Evolutionary conservation across 345 rosid genomes (phyloP).

Genomic region (Ailanthus altissimus): DNA sequence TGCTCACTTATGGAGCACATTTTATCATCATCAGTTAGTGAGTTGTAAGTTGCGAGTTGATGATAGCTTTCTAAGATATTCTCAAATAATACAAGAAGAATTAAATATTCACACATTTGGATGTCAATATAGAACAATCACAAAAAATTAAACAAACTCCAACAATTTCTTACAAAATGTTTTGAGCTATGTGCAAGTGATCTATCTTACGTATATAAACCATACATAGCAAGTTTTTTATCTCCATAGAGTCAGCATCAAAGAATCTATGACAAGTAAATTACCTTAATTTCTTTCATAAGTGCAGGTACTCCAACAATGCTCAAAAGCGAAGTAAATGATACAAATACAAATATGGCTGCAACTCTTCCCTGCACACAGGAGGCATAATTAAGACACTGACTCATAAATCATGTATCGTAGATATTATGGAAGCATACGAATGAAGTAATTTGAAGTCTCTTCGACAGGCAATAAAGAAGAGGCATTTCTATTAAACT

Average conservation of each 20-base stretch:
- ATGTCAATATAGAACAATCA: neutral
- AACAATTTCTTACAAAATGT: neutral
- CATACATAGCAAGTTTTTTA: neutral
- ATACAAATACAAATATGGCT: constrained; percentile 77
- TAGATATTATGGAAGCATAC: neutral
- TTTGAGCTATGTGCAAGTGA: neutral
- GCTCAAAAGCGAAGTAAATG: constrained; percentile 87
- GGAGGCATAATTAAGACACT: constrained; percentile 21
- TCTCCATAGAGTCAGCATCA: neutral
- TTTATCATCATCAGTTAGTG: neutral
- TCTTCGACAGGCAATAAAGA: neutral
- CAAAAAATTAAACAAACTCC: neutral
- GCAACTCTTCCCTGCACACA: constrained; percentile 80
- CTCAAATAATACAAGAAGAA: neutral
- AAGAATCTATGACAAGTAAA: constrained; percentile 3
- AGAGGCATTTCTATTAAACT: neutral
- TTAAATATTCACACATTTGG: neutral
- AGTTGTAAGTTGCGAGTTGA: too few species aligned
- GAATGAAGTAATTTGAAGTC: neutral
- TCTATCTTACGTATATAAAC: neutral
- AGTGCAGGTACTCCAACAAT: constrained; percentile 80
- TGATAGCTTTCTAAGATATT: neutral
- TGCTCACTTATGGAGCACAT: neutral
- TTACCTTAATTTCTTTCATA: constrained; percentile 81
- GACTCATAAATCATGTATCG: neutral